Base-by-base conservation (phyloP, 192 early-diverging fungal species). In the Umbelopsis ramanniana region DNA sequence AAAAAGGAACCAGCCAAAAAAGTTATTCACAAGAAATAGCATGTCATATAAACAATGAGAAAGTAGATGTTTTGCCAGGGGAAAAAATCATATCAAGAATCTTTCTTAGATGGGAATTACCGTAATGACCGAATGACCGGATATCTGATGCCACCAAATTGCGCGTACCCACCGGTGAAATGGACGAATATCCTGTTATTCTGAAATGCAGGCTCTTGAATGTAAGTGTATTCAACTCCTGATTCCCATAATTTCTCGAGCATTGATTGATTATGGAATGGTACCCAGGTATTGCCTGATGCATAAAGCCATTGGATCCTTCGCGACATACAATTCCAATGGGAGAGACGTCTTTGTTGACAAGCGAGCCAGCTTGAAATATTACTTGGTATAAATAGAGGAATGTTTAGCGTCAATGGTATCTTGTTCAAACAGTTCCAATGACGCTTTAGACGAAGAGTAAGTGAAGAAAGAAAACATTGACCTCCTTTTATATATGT, bases 251-350 rank as follows among this genome's bases (percentile, higher is more conserved):
- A 37, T 37, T 37, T 29, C 57, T 63, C 57, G 6, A 63, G 57
- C 23, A 38, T 6, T 6, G 57, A 9, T 63, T 63, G 57, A 63
- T 63, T 29, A 6, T 63, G 26, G 15, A 63, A 63, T 29, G 57
- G 57, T 26, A 63, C 57, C 57, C 57, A 63, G 15, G 57, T 26
- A 26, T 63, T 63, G 11, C 57, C 57, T 11, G 57, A 63, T 19
- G 57, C 57, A 63, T 63, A 63, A 17, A 63, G 15, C 57, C 57
- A 63, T 63, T 37, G 57, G 57, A 63, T 63, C 57, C 57, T 22
- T 33, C 24, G 57, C 37, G 57, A 26, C 57, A 63, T 63, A 29
- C 35, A 29, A 26, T 63, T 26, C 57, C 57, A 63, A 63, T 63
- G 57, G 22, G 14, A 26, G 14, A 29, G 57, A 29, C 15, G 57